Percentiles rank a stretch among this genome's conserved stretches.
Evolutionary conservation across 1,284 basidiomycete species (phyloP).

Genomic region (Malassezia obtusa): DNA sequence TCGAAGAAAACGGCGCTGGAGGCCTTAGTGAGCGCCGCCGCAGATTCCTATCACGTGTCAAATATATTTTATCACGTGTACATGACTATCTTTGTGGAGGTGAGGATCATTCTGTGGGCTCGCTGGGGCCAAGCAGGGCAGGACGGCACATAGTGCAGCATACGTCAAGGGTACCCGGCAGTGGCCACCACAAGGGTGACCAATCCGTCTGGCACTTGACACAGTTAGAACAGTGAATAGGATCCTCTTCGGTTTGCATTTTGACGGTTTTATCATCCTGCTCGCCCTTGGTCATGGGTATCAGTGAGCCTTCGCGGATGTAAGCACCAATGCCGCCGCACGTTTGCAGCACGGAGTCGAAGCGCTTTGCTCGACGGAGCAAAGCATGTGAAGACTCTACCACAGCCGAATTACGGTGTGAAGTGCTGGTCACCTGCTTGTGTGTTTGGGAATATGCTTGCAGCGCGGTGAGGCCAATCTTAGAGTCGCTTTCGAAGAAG

Average conservation of each 20-base stretch:
- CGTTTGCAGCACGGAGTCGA: conserved; percentile 16
- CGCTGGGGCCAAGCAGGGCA: not conserved
- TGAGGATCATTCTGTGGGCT: not conserved
- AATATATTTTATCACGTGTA: not conserved
- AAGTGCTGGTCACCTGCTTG: conserved; percentile 57
- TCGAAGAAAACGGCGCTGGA: conserved; percentile 9
- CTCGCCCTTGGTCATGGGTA: not conserved
- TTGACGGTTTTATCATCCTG: not conserved
- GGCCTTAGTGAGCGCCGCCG: not conserved
- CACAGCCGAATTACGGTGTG: conserved; percentile 10
- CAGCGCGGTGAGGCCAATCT: conserved; percentile 71
- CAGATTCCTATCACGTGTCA: not conserved
- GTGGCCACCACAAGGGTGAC: conserved; percentile 16
- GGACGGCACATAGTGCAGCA: conserved; percentile 9
- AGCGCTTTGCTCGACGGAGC: conserved; percentile 29
- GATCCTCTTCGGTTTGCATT: not conserved
- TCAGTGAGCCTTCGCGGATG: not conserved
- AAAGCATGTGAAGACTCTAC: conserved; percentile 31
- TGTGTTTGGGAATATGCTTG: conserved; percentile 73
- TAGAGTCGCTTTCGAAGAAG: conserved; percentile 67
- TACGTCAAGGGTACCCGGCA: not conserved
- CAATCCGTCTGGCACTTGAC: conserved; percentile 6
- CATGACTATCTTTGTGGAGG: not conserved
- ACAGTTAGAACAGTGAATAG: not conserved
- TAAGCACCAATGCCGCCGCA: conserved; percentile 4